Conservation (phyloP, 2,329 filamentous ascomycete genomes). For the Diaporthe caulivora region DNA sequence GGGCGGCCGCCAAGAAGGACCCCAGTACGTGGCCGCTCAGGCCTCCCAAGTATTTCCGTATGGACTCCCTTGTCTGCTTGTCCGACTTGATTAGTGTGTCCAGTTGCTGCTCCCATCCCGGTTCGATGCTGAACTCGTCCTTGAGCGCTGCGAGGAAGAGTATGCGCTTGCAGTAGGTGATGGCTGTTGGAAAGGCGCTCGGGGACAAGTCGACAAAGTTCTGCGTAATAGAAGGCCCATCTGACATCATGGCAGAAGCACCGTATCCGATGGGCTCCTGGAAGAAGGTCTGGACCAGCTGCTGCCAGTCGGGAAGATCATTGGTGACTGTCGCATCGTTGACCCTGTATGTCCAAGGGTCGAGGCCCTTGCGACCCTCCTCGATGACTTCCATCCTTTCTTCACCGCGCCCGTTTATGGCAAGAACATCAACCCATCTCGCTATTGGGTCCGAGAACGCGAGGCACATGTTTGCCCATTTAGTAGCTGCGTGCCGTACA, state of each 20-base stretch:
- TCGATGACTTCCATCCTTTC: conserved; percentile 88
- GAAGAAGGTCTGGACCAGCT: conserved; percentile 65
- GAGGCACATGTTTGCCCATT: conserved; percentile 91
- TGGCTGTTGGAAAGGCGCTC: conserved; percentile 74
- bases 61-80: conserved; percentile 69
- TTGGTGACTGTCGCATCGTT: conserved; percentile 56
- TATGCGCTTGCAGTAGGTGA: conserved; percentile 74
- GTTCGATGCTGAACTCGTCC: conserved; percentile 69
- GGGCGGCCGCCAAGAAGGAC: conserved; percentile 65
- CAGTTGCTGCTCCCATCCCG: conserved; percentile 87
- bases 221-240: conserved; percentile 53
- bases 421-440: conserved; percentile 90
- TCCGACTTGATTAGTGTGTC: conserved; percentile 80
- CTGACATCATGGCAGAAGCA: conserved; percentile 52
- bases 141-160: conserved; percentile 63
- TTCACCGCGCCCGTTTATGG: conserved; percentile 73
- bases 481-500: conserved; percentile 83
- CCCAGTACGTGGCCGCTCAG: conserved; percentile 54
- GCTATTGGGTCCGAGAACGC: conserved; percentile 82
- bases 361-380: conserved; percentile 89
- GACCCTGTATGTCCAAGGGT: conserved; percentile 69
- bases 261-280: conserved; percentile 49
- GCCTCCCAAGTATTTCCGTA: conserved; percentile 66
- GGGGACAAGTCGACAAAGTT: conserved; percentile 62
- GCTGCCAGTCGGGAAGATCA: conserved; percentile 63